Evolutionary conservation across 805 yeast genomes (phyloP).

Genomic region (Yamadazyma paraphyllophila): DNA sequence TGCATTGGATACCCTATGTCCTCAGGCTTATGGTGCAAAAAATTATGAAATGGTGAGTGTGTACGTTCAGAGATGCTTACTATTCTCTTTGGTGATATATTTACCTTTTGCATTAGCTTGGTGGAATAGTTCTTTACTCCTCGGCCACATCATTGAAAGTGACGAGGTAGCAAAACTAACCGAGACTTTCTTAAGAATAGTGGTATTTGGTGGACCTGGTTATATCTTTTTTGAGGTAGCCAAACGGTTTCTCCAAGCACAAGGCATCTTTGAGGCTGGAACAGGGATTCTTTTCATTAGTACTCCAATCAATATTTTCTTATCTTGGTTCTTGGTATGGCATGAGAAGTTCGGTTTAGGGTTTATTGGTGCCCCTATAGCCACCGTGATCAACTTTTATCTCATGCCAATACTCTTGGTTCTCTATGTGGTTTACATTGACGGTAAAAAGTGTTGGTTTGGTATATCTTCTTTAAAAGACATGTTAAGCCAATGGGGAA

Average conservation of each 20-base stretch:
- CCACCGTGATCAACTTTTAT: slow-evolving; percentile 43
- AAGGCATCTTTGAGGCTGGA: slow-evolving; percentile 48
- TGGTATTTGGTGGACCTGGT: slow-evolving; percentile 41
- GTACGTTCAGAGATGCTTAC: slow-evolving; percentile 38
- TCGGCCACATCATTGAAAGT: slow-evolving; percentile 31
- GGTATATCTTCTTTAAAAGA: slow-evolving; percentile 46
- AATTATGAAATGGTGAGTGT: slow-evolving; percentile 35
- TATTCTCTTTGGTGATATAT: slow-evolving; percentile 31
- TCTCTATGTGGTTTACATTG: slow-evolving; percentile 45
- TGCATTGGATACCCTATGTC: slow-evolving; percentile 44
- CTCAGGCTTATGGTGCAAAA: slow-evolving; percentile 46
- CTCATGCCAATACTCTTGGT: slow-evolving; percentile 36
- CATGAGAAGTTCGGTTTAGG: slow-evolving; percentile 38
- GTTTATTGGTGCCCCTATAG: slow-evolving; percentile 43
- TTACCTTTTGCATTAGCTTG: slow-evolving; percentile 40
- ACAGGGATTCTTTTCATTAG: slow-evolving; percentile 41
- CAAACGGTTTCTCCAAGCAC: slow-evolving; percentile 44
- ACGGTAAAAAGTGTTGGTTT: slow-evolving; percentile 71
- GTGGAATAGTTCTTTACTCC: slow-evolving; percentile 35
- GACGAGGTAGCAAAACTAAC: slow-evolving; percentile 36
- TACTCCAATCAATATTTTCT: slow-evolving; percentile 41
- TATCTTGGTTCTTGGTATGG: slow-evolving; percentile 46
- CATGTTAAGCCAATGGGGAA: slow-evolving; percentile 35
- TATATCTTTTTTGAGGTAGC: slow-evolving; percentile 42
- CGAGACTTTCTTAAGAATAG: slow-evolving; percentile 30